Conservation (phyloP, 2,329 filamentous ascomycete genomes). For the Apiospora rasikravindrae region DNA sequence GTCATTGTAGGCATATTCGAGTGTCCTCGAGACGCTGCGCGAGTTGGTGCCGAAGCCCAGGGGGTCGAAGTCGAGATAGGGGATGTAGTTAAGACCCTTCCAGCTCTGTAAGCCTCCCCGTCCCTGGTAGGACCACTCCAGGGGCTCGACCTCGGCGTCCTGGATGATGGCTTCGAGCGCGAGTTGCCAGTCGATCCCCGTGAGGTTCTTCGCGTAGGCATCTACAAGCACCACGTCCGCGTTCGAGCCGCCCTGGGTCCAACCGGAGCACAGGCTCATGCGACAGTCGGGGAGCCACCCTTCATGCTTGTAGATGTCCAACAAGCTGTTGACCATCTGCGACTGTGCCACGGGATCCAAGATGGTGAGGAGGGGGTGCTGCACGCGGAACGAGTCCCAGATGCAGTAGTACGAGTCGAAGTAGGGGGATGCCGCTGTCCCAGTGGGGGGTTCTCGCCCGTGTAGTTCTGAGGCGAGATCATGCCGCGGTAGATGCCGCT, state of each 20-base stretch:
- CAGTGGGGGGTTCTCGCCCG: slow-evolving; percentile 67
- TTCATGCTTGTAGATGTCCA: slow-evolving; percentile 69
- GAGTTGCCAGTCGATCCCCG: slow-evolving; percentile 62
- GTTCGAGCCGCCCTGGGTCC: slow-evolving; percentile 71
- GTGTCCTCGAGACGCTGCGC: slow-evolving; percentile 68
- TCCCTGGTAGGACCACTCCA: slow-evolving; percentile 68
- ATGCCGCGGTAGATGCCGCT: slow-evolving; percentile 65
- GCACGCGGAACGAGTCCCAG: slow-evolving; percentile 68
- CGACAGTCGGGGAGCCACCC: slow-evolving; percentile 72
- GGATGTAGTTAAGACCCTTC: slow-evolving; percentile 69
- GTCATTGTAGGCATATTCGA: slow-evolving; percentile 72
- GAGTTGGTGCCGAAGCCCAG: slow-evolving; percentile 65
- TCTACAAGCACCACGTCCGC: slow-evolving; percentile 68
- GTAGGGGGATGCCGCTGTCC: slow-evolving; percentile 66
- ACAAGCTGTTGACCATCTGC: slow-evolving; percentile 65
- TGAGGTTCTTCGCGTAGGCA: slow-evolving; percentile 66
- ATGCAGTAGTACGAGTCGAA: slow-evolving; percentile 64
- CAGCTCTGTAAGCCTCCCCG: slow-evolving; percentile 68
- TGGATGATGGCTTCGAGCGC: slow-evolving; percentile 69
- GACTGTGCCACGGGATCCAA: slow-evolving; percentile 65
- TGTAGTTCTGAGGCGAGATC: slow-evolving; percentile 71
- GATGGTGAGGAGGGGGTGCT: slow-evolving; percentile 68
- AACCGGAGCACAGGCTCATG: slow-evolving; percentile 71
- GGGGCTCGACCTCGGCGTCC: slow-evolving; percentile 66
- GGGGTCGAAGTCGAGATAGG: slow-evolving; percentile 65